A percentile compares a stretch with the other conserved stretches of the same genome.
These are phyloP conservation scores for Blastobotrys indianensis DNA, from an alignment of 1,139 yeast species.

Conservation along the genomic window DNA sequence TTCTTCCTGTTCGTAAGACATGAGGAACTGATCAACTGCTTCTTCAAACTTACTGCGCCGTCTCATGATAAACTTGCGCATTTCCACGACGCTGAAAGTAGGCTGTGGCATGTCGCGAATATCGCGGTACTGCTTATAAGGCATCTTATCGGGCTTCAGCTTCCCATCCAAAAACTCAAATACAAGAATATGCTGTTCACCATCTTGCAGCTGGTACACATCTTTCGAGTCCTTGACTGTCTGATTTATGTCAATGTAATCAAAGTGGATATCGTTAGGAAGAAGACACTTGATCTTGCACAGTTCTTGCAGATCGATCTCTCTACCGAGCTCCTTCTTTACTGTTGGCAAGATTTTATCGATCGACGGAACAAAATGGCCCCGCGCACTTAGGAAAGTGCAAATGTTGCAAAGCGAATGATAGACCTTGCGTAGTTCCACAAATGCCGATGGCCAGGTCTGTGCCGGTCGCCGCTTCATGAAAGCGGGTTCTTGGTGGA, in stretches of 20 bases:
- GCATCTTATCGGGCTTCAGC: slow-evolving; percentile 31
- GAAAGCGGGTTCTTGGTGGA: too few species aligned
- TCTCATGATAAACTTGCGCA: slow-evolving; percentile 55
- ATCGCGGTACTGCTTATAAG: not conserved
- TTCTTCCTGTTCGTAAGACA: slow-evolving; percentile 31
- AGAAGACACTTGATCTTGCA: slow-evolving; percentile 58
- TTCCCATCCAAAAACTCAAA: slow-evolving; percentile 77
- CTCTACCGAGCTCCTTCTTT: slow-evolving; percentile 33
- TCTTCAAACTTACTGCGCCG: slow-evolving; percentile 50
- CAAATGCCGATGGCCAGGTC: not conserved
- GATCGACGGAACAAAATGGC: slow-evolving; percentile 51
- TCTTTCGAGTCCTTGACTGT: slow-evolving; percentile 6
- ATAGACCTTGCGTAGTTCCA: slow-evolving; percentile 14
- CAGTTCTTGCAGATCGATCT: slow-evolving; percentile 43
- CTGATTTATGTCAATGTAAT: slow-evolving; percentile 44
- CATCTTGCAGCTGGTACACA: slow-evolving; percentile 25
- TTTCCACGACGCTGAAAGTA: slow-evolving; percentile 42
- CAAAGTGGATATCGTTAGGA: slow-evolving; percentile 64
- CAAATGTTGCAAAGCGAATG: slow-evolving; percentile 39
- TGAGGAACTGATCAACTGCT: slow-evolving; percentile 39
- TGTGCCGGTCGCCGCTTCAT: slow-evolving; percentile 4
- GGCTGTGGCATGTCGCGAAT: slow-evolving; percentile 30
- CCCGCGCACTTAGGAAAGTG: slow-evolving; percentile 50
- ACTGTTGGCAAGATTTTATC: slow-evolving; percentile 45
- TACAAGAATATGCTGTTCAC: slow-evolving; percentile 41